These are phyloP conservation scores for Monosporozyma unispora DNA, from an alignment of 805 yeast species.

Conservation along the genomic window DNA sequence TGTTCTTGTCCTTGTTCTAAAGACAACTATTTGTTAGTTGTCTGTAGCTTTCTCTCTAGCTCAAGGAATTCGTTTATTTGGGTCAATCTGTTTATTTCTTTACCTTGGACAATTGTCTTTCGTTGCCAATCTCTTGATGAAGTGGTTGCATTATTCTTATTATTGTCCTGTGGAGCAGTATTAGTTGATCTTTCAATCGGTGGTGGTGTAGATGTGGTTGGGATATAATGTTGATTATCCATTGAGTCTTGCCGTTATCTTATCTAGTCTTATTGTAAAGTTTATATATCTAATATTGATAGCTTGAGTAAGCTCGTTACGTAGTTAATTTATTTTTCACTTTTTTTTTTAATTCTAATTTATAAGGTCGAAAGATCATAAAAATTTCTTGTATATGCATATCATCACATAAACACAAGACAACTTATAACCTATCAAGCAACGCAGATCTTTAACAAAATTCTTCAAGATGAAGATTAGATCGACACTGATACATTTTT, in stretches of 20 bases:
- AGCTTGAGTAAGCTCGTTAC: too few species aligned
- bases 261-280: too few species aligned
- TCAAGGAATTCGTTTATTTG: slow-evolving; percentile 19
- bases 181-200: neutral
- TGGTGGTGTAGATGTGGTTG: neutral
- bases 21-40: too few species aligned
- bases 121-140: slow-evolving; percentile 14
- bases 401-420: neutral
- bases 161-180: neutral
- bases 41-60: slow-evolving; percentile 9
- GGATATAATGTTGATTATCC: neutral
- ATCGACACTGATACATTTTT: slow-evolving; percentile 4
- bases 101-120: slow-evolving; percentile 12
- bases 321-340: too few species aligned
- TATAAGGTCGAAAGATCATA: neutral
- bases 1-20: too few species aligned
- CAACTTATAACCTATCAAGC: too few species aligned
- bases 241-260: neutral
- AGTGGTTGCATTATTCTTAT: neutral
- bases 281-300: too few species aligned
- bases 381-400: neutral
- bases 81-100: slow-evolving; percentile 15
- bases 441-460: too few species aligned
- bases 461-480: neutral
- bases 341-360: too few species aligned